phyloP scores from a whole-genome alignment of 495 filamentous ascomycete species.

The Podospora appendiculata region DNA sequence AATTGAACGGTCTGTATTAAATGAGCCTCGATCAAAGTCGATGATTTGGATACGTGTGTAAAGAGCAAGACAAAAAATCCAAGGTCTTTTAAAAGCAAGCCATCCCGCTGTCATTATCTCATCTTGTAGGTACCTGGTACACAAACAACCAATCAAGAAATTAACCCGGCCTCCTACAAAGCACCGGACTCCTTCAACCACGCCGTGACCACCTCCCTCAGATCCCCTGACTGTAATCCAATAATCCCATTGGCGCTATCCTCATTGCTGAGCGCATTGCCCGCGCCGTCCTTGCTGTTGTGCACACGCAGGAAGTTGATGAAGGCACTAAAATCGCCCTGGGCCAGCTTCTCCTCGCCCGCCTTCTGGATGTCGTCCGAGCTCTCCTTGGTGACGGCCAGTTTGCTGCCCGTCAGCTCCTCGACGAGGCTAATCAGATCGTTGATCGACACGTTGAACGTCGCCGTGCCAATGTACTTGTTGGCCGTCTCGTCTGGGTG shows the following conservation, averaged over 20 bases:
- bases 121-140: no score
- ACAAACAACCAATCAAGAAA: no score
- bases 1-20: no score
- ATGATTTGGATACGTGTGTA: no score
- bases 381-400: slow-evolving; percentile 25
- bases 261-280: slow-evolving; percentile 27
- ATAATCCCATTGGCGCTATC: slow-evolving; percentile 17
- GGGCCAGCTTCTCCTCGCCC: slow-evolving; percentile 36
- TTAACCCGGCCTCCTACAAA: neutral
- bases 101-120: no score
- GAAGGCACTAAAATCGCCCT: slow-evolving; percentile 36
- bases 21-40: no score
- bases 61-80: no score
- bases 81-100: no score
- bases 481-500: slow-evolving; percentile 49
- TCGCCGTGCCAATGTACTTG: slow-evolving; percentile 38
- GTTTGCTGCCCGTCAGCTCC: slow-evolving; percentile 37
- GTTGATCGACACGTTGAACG: slow-evolving; percentile 46
- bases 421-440: slow-evolving; percentile 44
- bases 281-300: slow-evolving; percentile 38
- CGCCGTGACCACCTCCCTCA: slow-evolving; percentile 10
- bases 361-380: slow-evolving; percentile 36
- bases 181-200: slow-evolving; percentile 9
- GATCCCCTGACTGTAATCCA: slow-evolving; percentile 14
- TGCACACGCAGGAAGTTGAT: slow-evolving; percentile 27